A percentile compares a stretch with the other conserved stretches of the same genome.
These are phyloP conservation scores for Cynanchum wilfordii DNA, from an alignment of 257 asterid genomes.

Conservation along the genomic window DNA sequence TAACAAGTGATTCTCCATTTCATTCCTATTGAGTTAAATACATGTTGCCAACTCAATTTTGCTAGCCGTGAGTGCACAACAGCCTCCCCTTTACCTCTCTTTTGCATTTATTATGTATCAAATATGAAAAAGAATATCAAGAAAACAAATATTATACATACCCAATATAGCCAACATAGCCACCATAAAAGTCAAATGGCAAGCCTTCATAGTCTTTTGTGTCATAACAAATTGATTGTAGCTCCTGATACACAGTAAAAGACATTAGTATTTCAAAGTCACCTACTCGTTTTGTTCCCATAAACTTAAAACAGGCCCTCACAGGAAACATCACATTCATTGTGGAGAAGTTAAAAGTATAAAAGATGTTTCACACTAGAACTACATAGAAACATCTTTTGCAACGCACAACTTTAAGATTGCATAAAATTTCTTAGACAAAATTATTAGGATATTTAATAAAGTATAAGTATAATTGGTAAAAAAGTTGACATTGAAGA, in stretches of 20 bases:
- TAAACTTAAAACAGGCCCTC: neutral
- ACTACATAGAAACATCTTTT: neutral
- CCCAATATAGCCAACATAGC: slow-evolving; percentile 96
- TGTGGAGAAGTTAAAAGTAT: neutral
- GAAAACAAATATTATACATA: slow-evolving; percentile 23
- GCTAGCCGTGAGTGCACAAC: too few species aligned
- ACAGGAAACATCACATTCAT: neutral
- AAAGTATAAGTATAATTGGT: neutral
- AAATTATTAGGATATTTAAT: neutral
- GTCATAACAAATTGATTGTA: slow-evolving; percentile 66
- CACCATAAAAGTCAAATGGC: slow-evolving; percentile 92
- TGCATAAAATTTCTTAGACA: neutral
- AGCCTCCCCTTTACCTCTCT: slow-evolving; percentile 3
- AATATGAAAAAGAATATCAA: neutral
- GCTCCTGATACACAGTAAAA: slow-evolving; percentile 54
- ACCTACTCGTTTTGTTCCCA: neutral
- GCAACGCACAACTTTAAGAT: neutral
- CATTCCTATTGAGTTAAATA: neutral
- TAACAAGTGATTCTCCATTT: neutral
- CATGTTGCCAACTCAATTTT: neutral
- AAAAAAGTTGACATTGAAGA: too few species aligned
- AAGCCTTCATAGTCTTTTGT: slow-evolving; percentile 76
- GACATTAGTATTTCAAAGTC: neutral
- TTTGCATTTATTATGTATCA: neutral
- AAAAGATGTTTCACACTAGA: neutral